Conservation (phyloP, 2,329 filamentous ascomycete genomes). For the Mollisia scopiformis region DNA sequence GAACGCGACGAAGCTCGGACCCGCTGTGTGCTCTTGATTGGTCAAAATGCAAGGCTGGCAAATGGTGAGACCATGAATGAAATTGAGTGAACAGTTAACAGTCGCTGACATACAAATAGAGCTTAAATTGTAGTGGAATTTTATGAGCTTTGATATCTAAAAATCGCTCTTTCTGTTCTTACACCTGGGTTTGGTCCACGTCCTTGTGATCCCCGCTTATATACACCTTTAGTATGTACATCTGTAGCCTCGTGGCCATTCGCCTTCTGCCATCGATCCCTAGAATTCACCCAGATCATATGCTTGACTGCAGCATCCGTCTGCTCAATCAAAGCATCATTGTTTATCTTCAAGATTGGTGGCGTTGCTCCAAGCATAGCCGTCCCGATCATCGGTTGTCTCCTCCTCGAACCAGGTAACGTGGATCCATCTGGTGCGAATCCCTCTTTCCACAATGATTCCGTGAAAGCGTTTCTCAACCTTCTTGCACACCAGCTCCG, state of each 20-base stretch:
- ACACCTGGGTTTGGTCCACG: neutral
- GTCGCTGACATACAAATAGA: neutral
- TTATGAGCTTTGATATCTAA: neutral
- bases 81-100: no score
- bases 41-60: slow-evolving; percentile 5
- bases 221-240: neutral
- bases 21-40: neutral
- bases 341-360: slow-evolving; percentile 25
- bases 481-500: slow-evolving; percentile 48
- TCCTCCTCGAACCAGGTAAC: slow-evolving; percentile 21
- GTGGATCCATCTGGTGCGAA: slow-evolving; percentile 40
- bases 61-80: neutral
- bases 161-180: neutral
- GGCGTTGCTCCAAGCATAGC: neutral
- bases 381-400: slow-evolving; percentile 39
- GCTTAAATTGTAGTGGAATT: neutral
- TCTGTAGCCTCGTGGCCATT: neutral
- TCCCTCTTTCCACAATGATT: slow-evolving; percentile 48
- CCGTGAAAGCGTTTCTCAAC: slow-evolving; percentile 46
- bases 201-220: neutral
- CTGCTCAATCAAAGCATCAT: slow-evolving; percentile 32
- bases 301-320: slow-evolving; percentile 21
- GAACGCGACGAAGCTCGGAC: slow-evolving; percentile 14
- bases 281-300: neutral
- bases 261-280: neutral